Conservation (phyloP, 139 green algal genomes). For the Chlamydomonas applanata region DNA sequence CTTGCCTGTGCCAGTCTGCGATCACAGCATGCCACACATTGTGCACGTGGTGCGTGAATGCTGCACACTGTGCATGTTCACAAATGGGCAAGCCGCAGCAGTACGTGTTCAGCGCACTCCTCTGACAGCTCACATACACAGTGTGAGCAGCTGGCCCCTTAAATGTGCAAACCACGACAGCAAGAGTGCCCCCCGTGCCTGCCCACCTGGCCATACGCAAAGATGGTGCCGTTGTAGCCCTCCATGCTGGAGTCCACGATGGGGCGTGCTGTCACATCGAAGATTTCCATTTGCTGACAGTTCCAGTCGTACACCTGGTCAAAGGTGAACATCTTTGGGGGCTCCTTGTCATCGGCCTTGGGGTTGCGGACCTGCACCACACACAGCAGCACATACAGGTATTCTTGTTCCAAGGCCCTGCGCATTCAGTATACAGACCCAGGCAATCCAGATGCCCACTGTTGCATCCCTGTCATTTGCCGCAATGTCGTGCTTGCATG, state of each 20-base stretch:
- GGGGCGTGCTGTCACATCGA: constrained; percentile 61
- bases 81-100: no score
- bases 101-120: no score
- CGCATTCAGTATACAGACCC: no score
- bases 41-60: no score
- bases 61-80: no score
- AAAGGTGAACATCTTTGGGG: constrained; percentile 69
- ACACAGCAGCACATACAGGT: background rate
- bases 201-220: constrained; percentile 68
- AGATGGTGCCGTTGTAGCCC: constrained; percentile 78
- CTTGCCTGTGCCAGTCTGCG: constrained; percentile 81
- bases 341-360: constrained; percentile 48
- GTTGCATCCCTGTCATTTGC: background rate
- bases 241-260: constrained; percentile 72
- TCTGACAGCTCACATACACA: no score
- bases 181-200: background rate
- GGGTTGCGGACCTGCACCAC: constrained; percentile 55
- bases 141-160: no score
- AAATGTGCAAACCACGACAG: no score
- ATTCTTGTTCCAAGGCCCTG: background rate
- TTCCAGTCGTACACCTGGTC: constrained; percentile 76
- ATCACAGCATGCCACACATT: background rate
- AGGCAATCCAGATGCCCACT: no score
- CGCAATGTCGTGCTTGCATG: background rate
- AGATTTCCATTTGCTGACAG: constrained; percentile 61